phyloP scores from a whole-genome alignment of 78 protist genomes.

The Dictyostelium intermedium region DNA sequence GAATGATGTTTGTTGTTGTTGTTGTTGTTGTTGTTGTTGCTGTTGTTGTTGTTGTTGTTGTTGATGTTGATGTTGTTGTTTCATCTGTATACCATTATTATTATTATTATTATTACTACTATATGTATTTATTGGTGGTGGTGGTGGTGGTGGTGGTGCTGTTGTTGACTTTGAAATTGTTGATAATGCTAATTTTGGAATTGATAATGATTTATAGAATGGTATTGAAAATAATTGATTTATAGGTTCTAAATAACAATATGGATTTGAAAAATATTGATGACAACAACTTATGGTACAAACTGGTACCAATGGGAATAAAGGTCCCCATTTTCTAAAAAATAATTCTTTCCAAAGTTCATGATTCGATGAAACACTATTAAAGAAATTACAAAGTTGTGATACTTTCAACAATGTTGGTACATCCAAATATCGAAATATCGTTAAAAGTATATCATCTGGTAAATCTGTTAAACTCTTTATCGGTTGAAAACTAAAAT shows the following conservation, averaged over 20 bases:
- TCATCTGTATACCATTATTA: neutral
- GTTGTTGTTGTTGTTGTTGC: neutral
- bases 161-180: neutral
- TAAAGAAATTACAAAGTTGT: conserved; percentile 47
- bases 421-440: conserved; percentile 44
- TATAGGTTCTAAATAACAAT: conserved; percentile 37
- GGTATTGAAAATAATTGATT: conserved; percentile 25
- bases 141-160: neutral
- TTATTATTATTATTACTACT: neutral
- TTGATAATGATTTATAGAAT: conserved; percentile 39
- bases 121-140: too few relatives aligned
- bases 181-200: conserved; percentile 6
- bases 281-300: conserved; percentile 71
- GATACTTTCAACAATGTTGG: conserved; percentile 29
- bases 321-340: conserved; percentile 62
- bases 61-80: too few relatives aligned
- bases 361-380: conserved; percentile 44
- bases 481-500: neutral
- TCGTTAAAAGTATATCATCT: conserved; percentile 33
- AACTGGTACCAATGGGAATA: conserved; percentile 63
- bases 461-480: conserved; percentile 43
- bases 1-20: neutral
- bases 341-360: conserved; percentile 59
- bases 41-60: neutral
- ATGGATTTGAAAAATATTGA: conserved; percentile 54